A percentile compares a stretch with the other conserved stretches of the same genome.
These are phyloP conservation scores for Stephanodiscus minutulus DNA, from an alignment of 108 stramenopile genomes.

Conservation along the genomic window DNA sequence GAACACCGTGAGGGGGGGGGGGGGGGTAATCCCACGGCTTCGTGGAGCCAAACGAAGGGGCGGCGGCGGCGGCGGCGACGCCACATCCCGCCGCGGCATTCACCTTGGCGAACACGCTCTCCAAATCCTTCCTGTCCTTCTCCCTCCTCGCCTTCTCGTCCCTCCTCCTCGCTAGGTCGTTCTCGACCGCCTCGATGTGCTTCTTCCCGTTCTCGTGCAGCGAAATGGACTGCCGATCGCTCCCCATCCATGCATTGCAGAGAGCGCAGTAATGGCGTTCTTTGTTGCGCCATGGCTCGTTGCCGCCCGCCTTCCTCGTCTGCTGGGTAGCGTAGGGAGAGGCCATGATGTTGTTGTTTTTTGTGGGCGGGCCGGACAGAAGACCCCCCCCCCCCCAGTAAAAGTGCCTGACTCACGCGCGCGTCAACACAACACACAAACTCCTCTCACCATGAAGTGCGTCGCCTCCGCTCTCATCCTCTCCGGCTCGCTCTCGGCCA, in stretches of 20 bases:
- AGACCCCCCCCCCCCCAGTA: too few relatives aligned
- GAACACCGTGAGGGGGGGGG: too few relatives aligned
- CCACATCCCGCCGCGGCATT: constrained; percentile 56
- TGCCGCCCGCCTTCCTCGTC: constrained; percentile 29
- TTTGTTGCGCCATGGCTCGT: constrained; percentile 65
- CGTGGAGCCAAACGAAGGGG: neutral
- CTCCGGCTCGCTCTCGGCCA: too few relatives aligned
- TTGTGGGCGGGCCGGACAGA: too few relatives aligned
- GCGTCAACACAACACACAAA: too few relatives aligned
- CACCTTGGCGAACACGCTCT: constrained; percentile 55
- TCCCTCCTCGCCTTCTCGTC: constrained; percentile 62
- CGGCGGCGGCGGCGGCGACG: constrained; percentile 14
- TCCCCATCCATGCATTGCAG: constrained; percentile 88
- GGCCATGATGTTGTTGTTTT: neutral
- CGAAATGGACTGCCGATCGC: constrained; percentile 77
- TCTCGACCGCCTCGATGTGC: constrained; percentile 73
- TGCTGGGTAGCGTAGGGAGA: constrained; percentile 9
- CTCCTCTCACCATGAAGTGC: too few relatives aligned
- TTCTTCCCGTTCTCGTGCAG: constrained; percentile 89
- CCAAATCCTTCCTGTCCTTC: constrained; percentile 53
- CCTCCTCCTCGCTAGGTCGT: constrained; percentile 54
- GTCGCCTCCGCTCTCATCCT: too few relatives aligned
- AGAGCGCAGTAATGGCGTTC: constrained; percentile 83
- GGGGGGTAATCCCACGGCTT: constrained; percentile 4
- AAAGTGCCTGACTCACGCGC: too few relatives aligned